phyloP scores from a whole-genome alignment of 2,329 filamentous ascomycete species.

The Beauveria medogensis region DNA sequence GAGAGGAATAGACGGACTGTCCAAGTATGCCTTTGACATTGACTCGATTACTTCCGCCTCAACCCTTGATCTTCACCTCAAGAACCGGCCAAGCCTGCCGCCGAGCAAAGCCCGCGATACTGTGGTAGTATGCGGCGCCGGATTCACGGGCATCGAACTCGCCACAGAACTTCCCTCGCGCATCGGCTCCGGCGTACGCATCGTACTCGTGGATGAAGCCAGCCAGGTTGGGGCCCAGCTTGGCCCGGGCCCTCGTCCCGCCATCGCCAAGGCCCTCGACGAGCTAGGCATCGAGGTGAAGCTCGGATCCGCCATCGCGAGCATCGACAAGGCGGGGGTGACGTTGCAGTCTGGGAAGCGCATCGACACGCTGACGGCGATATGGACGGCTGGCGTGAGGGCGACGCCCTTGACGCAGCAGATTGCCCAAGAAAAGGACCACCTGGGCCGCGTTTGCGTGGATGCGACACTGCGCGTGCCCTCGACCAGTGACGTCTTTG shows the following conservation, averaged over 20 bases:
- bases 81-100: slow-evolving; percentile 17
- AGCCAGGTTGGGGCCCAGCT: slow-evolving; percentile 24
- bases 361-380: slow-evolving; percentile 24
- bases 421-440: slow-evolving; percentile 22
- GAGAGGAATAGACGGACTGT: slow-evolving; percentile 20
- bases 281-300: slow-evolving; percentile 22
- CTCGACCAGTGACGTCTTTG: slow-evolving; percentile 19
- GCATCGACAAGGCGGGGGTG: slow-evolving; percentile 20
- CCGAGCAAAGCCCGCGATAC: slow-evolving; percentile 23
- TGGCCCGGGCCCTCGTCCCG: slow-evolving; percentile 24
- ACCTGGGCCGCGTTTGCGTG: slow-evolving; percentile 22
- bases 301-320: slow-evolving; percentile 19
- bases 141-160: slow-evolving; percentile 29
- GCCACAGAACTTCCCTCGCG: slow-evolving; percentile 23
- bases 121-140: slow-evolving; percentile 25
- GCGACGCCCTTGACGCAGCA: slow-evolving; percentile 26
- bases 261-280: slow-evolving; percentile 23
- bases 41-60: slow-evolving; percentile 22
- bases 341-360: slow-evolving; percentile 22
- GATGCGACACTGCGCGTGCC: slow-evolving; percentile 20
- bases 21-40: slow-evolving; percentile 26
- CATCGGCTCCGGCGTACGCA: slow-evolving; percentile 12
- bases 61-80: slow-evolving; percentile 23
- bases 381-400: slow-evolving; percentile 30
- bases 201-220: slow-evolving; percentile 24